Percentiles rank a stretch among this genome's conserved stretches.
phyloP scores from a whole-genome alignment of 139 green algal genomes.

The Chlorella sp. region DNA sequence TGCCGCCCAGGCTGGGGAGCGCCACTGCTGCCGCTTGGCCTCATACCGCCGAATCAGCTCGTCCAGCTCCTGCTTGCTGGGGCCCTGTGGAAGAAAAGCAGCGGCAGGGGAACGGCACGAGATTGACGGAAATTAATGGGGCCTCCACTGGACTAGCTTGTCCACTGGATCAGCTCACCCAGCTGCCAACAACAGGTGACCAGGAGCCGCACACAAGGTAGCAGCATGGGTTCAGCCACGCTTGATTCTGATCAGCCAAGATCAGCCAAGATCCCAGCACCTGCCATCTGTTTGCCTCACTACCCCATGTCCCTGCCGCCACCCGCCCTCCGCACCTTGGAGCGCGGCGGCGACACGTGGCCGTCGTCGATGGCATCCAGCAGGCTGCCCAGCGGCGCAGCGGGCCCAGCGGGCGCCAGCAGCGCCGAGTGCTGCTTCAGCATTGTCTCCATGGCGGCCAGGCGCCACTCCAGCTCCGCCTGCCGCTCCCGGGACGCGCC shows the following conservation, averaged over 20 bases:
- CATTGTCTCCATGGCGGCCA: constrained; percentile 36
- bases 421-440: neutral
- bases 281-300: no score
- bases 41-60: constrained; percentile 40
- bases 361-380: constrained; percentile 6
- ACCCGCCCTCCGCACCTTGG: neutral
- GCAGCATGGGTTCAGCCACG: no score
- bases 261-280: no score
- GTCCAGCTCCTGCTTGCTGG: constrained; percentile 27
- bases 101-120: no score
- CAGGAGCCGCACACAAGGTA: no score
- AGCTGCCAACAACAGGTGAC: no score
- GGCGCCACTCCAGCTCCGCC: constrained; percentile 39
- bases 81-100: neutral
- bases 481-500: constrained; percentile 38
- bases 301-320: neutral
- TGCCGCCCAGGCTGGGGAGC: constrained; percentile 17
- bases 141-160: no score
- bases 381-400: constrained; percentile 12
- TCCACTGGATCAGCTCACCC: no score
- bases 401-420: neutral
- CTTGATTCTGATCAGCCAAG: no score
- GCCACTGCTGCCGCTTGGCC: constrained; percentile 25
- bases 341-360: neutral
- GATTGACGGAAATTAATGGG: no score